A percentile compares a stretch with the other conserved stretches of the same genome.
Evolutionary conservation across 306 rosid genomes (phyloP).

Genomic region (Acacia acuminata): DNA sequence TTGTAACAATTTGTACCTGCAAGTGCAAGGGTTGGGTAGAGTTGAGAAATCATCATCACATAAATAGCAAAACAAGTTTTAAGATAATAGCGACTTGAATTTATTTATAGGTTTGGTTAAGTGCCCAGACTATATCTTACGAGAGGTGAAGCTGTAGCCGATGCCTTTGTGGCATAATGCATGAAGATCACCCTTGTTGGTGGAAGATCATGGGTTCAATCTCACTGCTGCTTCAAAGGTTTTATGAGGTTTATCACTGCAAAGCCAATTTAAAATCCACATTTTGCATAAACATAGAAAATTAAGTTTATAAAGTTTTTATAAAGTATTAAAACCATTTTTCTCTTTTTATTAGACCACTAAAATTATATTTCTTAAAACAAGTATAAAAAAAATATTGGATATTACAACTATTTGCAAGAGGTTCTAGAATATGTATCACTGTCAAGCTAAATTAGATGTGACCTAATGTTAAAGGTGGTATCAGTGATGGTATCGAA

Average conservation of each 20-base stretch:
- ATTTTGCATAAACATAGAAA: too few species aligned
- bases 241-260: too few species aligned
- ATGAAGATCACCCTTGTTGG: not conserved
- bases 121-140: not conserved
- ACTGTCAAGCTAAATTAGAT: not conserved
- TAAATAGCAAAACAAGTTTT: conserved; percentile 22
- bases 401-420: not conserved
- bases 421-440: not conserved
- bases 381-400: too few species aligned
- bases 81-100: conserved; percentile 20
- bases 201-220: not conserved
- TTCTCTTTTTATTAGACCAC: too few species aligned
- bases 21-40: not conserved
- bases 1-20: conserved; percentile 71
- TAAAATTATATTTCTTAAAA: too few species aligned
- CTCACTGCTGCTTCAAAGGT: too few species aligned
- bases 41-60: conserved; percentile 4
- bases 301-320: too few species aligned
- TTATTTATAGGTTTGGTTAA: not conserved
- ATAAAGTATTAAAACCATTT: not conserved
- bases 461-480: too few species aligned
- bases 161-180: not conserved
- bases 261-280: too few species aligned
- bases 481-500: too few species aligned
- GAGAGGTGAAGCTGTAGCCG: conserved; percentile 7